Conservation (phyloP, 805 yeast genomes). For the Maudiozyma pseudohumilis region DNA sequence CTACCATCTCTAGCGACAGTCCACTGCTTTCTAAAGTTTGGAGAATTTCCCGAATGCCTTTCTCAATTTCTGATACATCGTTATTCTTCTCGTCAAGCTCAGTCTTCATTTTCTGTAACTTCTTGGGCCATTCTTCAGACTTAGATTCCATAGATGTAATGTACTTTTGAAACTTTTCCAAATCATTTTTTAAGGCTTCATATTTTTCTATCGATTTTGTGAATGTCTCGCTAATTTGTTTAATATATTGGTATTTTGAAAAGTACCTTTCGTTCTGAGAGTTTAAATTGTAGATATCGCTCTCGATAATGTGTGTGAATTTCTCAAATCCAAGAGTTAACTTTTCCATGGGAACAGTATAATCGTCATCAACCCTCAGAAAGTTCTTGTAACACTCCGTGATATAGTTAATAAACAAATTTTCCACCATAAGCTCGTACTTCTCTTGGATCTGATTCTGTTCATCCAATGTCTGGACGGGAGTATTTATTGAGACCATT, state of each 20-base stretch:
- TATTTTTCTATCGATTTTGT: slow-evolving; percentile 47
- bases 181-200: slow-evolving; percentile 59
- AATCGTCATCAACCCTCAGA: slow-evolving; percentile 56
- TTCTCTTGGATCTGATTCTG: slow-evolving; percentile 26
- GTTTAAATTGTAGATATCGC: slow-evolving; percentile 36
- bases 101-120: slow-evolving; percentile 43
- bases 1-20: slow-evolving; percentile 52
- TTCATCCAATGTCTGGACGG: slow-evolving; percentile 20
- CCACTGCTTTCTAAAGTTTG: slow-evolving; percentile 43
- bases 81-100: slow-evolving; percentile 37
- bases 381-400: slow-evolving; percentile 59
- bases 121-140: slow-evolving; percentile 52
- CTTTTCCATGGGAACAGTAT: slow-evolving; percentile 41
- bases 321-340: slow-evolving; percentile 46
- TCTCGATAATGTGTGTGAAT: slow-evolving; percentile 40
- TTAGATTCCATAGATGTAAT: slow-evolving; percentile 57
- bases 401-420: slow-evolving; percentile 49
- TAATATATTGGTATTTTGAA: slow-evolving; percentile 33
- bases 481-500: slow-evolving; percentile 19
- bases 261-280: slow-evolving; percentile 34
- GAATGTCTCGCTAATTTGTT: slow-evolving; percentile 37
- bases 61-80: slow-evolving; percentile 35
- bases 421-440: slow-evolving; percentile 31
- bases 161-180: slow-evolving; percentile 60
- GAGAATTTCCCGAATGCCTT: slow-evolving; percentile 35